Evolutionary conservation across 2,329 filamentous ascomycete species (phyloP).

Genomic region (Fusarium sp.): DNA sequence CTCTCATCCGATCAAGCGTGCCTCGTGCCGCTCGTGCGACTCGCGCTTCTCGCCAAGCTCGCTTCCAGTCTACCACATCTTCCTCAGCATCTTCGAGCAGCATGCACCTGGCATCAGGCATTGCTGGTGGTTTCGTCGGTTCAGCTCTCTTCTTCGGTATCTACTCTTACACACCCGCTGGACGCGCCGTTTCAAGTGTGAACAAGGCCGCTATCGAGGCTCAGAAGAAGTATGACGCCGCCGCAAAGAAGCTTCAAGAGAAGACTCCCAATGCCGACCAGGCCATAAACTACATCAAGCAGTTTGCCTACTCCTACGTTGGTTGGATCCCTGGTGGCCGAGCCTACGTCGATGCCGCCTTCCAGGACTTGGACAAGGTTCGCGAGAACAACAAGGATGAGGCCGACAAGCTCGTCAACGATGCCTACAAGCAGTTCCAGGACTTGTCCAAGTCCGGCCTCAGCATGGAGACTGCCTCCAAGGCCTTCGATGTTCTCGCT

Average conservation of each 20-base stretch:
- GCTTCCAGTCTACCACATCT: conserved; percentile 56
- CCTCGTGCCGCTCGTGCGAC: conserved; percentile 45
- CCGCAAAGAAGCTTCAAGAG: conserved; percentile 69
- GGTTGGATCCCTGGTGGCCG: conserved; percentile 77
- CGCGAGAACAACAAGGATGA: conserved; percentile 75
- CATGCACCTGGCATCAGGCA: conserved; percentile 54
- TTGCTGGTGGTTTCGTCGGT: conserved; percentile 58
- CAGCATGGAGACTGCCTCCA: conserved; percentile 69
- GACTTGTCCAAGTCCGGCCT: conserved; percentile 68
- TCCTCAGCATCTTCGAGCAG: conserved; percentile 33
- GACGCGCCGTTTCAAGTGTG: conserved; percentile 54
- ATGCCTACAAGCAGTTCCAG: conserved; percentile 75
- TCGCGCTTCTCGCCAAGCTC: conserved; percentile 46
- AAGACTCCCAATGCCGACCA: conserved; percentile 74
- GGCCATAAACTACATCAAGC: conserved; percentile 72
- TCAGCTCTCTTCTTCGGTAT: conserved; percentile 56
- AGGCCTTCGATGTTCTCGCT: conserved; percentile 71
- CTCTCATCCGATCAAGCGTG: conserved; percentile 44
- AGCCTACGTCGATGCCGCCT: conserved; percentile 74
- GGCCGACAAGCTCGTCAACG: conserved; percentile 73
- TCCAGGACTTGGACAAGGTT: conserved; percentile 76
- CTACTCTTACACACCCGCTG: conserved; percentile 59
- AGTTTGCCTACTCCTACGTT: conserved; percentile 75
- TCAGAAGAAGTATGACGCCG: conserved; percentile 68
- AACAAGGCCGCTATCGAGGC: conserved; percentile 65